Conservation (phyloP, 2,329 filamentous ascomycete species). For the Penicillium griseofulvum region DNA sequence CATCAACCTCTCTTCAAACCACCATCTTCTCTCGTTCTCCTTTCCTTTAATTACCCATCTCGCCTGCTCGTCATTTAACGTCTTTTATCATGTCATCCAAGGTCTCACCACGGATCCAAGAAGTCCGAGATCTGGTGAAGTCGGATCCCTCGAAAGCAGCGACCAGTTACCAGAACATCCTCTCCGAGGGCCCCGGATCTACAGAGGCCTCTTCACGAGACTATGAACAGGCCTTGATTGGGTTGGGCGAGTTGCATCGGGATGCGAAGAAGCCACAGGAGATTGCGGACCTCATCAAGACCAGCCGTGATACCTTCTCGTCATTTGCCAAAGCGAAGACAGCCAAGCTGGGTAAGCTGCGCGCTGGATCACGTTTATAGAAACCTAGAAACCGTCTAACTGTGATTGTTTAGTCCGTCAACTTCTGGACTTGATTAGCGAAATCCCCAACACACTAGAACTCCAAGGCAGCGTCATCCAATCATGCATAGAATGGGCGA, state of each 20-base stretch:
- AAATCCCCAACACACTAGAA: constrained; percentile 92
- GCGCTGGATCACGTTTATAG: not conserved
- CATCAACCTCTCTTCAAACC: constrained; percentile 21
- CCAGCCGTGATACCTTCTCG: constrained; percentile 85
- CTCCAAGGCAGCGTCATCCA: constrained; percentile 93
- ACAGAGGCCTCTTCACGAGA: constrained; percentile 85
- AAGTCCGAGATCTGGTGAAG: constrained; percentile 82
- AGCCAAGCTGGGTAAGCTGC: constrained; percentile 79
- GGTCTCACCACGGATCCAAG: constrained; percentile 68
- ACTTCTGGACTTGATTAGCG: constrained; percentile 89
- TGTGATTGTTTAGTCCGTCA: constrained; percentile 70
- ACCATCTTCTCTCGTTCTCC: constrained; percentile 6
- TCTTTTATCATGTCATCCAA: constrained; percentile 47
- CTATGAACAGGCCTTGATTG: constrained; percentile 86
- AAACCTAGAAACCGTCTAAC: constrained; percentile 1
- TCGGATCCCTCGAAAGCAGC: constrained; percentile 81
- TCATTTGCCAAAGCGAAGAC: constrained; percentile 99
- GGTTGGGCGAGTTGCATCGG: constrained; percentile 86
- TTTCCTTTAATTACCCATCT: constrained; percentile 1
- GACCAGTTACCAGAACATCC: constrained; percentile 82
- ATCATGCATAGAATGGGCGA: constrained; percentile 99
- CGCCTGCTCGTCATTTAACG: not conserved
- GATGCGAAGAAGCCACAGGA: constrained; percentile 77
- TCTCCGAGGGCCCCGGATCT: constrained; percentile 77
- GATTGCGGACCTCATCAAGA: constrained; percentile 83